phyloP scores from a whole-genome alignment of 2,329 filamentous ascomycete species.

The Aspergillus piperis region DNA sequence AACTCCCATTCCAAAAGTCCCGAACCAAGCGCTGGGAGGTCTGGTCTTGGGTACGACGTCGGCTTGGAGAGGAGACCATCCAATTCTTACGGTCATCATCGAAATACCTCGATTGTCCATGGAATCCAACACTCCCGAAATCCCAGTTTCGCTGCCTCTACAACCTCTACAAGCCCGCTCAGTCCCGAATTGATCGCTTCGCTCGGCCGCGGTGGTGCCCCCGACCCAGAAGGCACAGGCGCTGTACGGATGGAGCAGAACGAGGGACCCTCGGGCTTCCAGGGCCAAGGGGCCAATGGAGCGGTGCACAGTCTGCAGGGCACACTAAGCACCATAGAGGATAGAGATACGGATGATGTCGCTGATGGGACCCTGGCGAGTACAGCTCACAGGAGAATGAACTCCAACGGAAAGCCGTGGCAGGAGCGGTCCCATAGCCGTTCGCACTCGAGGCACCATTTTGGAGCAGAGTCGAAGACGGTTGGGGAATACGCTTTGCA shows the following conservation, averaged over 20 bases:
- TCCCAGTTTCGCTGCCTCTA: constrained; percentile 70
- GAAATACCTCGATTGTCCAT: constrained; percentile 96
- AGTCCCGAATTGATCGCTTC: constrained; percentile 83
- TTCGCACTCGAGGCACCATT: constrained; percentile 69
- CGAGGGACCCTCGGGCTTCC: constrained; percentile 32
- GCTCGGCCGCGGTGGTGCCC: constrained; percentile 58
- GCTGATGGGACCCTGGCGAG: constrained; percentile 28
- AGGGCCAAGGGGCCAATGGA: constrained; percentile 46
- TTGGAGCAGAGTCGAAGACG: constrained; percentile 75
- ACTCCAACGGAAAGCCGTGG: constrained; percentile 66
- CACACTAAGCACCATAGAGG: constrained; percentile 41
- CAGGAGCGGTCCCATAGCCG: constrained; percentile 74
- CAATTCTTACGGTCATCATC: constrained; percentile 78
- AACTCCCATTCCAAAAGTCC: constrained; percentile 48
- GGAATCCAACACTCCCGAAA: constrained; percentile 88
- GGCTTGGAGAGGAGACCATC: constrained; percentile 45
- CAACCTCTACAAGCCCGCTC: constrained; percentile 74
- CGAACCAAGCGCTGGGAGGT: constrained; percentile 38
- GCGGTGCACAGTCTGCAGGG: constrained; percentile 27
- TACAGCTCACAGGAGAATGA: constrained; percentile 43
- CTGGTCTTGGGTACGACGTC: constrained; percentile 39
- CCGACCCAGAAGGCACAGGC: constrained; percentile 50
- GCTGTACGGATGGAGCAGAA: constrained; percentile 35
- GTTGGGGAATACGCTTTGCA: constrained; percentile 98
- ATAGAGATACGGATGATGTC: constrained; percentile 35